Evolutionary conservation across 768 basidiomycete species (phyloP).

Genomic region (Rhizopogon vulgaris): DNA sequence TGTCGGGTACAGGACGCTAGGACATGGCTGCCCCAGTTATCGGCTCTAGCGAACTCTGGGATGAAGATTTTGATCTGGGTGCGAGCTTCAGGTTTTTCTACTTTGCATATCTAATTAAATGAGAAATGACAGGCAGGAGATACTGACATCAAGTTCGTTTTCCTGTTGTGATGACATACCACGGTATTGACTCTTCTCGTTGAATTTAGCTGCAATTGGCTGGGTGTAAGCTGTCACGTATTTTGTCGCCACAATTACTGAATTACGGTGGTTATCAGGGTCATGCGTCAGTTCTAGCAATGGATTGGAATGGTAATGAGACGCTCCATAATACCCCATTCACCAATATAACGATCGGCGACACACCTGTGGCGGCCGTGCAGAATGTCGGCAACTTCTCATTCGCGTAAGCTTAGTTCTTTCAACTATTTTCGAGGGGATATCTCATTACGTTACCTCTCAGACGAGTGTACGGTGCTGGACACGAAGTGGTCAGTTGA

Average conservation of each 20-base stretch:
- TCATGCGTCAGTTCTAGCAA: constrained; percentile 32
- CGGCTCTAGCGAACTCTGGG: constrained; percentile 28
- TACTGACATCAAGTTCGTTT: constrained; percentile 20
- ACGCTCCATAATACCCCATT: constrained; percentile 34
- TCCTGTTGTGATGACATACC: neutral
- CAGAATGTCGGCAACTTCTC: constrained; percentile 63
- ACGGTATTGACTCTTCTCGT: constrained; percentile 2
- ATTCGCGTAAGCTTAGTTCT: constrained; percentile 48
- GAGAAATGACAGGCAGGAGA: constrained; percentile 19
- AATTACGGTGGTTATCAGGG: constrained; percentile 15
- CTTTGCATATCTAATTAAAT: neutral
- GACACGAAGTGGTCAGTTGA: constrained; percentile 55
- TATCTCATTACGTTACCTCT: neutral
- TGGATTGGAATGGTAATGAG: constrained; percentile 42
- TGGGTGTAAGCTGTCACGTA: constrained; percentile 27
- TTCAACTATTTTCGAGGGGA: neutral
- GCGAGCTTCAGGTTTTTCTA: neutral
- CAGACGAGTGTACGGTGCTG: constrained; percentile 51
- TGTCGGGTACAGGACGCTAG: constrained; percentile 24
- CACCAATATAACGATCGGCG: constrained; percentile 52
- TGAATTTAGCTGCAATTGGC: constrained; percentile 13
- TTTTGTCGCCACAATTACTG: neutral
- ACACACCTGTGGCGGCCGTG: constrained; percentile 47
- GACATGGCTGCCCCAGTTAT: constrained; percentile 31
- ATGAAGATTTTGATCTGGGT: constrained; percentile 38